Evolutionary conservation across 495 filamentous ascomycete species (phyloP).

Genomic region (Beverwykella pulmonaria): DNA sequence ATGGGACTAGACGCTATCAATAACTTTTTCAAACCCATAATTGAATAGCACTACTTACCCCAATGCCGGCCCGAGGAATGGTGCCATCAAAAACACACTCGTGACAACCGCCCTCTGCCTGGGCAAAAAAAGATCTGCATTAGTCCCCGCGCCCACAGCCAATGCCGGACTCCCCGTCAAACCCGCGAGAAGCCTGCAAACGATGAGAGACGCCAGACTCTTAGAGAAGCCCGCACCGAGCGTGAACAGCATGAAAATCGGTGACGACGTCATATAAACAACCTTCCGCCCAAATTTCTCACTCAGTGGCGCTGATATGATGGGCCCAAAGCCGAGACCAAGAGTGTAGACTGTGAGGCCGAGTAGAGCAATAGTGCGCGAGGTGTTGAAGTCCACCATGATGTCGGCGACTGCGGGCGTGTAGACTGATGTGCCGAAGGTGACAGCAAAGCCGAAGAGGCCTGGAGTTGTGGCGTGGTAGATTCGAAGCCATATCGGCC

Average conservation of each 20-base stretch:
- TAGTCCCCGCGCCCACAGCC: constrained; percentile 58
- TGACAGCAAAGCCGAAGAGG: constrained; percentile 40
- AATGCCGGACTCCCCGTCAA: constrained; percentile 58
- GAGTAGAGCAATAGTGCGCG: constrained; percentile 39
- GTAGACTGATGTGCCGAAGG: constrained; percentile 43
- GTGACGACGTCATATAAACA: constrained; percentile 47
- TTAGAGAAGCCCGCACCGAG: constrained; percentile 62
- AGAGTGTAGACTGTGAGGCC: constrained; percentile 43
- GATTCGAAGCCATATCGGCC: constrained; percentile 38
- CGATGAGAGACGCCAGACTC: constrained; percentile 57
- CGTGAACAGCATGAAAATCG: constrained; percentile 63
- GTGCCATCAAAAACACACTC: constrained; percentile 56
- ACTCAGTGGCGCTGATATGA: constrained; percentile 44
- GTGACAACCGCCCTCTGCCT: constrained; percentile 51
- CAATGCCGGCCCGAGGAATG: constrained; percentile 61
- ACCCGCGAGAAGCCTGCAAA: constrained; percentile 66
- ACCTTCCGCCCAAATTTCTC: constrained; percentile 43
- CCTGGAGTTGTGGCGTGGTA: constrained; percentile 40
- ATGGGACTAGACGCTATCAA: constrained; percentile 51
- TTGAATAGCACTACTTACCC: constrained; percentile 42
- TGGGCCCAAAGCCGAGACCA: constrained; percentile 45
- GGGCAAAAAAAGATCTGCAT: constrained; percentile 56
- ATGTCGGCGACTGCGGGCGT: constrained; percentile 42
- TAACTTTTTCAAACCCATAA: neutral
- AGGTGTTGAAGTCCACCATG: constrained; percentile 39